Conservation (phyloP, 164 flowering plant genomes). For the Stephania cephalantha region DNA sequence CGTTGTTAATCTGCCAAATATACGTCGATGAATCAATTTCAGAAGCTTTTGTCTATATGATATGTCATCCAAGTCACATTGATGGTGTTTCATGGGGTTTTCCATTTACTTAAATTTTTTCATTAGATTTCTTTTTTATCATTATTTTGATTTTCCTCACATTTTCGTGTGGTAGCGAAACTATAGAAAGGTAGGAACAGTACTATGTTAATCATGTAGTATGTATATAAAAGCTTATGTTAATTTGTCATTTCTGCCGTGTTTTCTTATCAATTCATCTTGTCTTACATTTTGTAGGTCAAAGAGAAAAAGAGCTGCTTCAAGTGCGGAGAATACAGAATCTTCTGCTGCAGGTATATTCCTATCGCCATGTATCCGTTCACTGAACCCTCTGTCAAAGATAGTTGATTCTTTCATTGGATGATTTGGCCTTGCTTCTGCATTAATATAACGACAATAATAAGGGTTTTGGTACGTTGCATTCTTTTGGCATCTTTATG, state of each 20-base stretch:
- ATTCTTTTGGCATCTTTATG: not conserved
- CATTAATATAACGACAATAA: not conserved
- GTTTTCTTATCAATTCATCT: not conserved
- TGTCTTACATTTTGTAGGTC: constrained; percentile 31
- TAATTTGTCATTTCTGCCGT: not conserved
- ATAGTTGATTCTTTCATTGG: constrained; percentile 1
- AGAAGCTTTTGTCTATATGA: not conserved
- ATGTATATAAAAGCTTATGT: not conserved
- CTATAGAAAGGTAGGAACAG: not conserved
- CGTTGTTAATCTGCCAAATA: not conserved
- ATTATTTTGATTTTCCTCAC: not conserved
- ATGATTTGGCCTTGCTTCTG: not conserved
- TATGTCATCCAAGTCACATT: not conserved
- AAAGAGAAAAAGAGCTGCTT: constrained; percentile 57
- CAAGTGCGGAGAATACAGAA: constrained; percentile 55
- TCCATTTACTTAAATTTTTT: not conserved
- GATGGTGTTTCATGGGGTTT: not conserved
- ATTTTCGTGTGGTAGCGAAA: not conserved
- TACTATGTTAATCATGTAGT: not conserved
- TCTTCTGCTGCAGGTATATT: constrained; percentile 40
- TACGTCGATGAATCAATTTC: not conserved
- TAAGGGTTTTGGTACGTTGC: not conserved
- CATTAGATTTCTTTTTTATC: not conserved
- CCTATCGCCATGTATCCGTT: not conserved
- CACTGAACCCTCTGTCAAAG: not conserved